Evolutionary conservation across 1,139 yeast genomes (phyloP), one percentile per base, ranked within the genome.

Genomic region (Saccharomyces pastorianus): DNA sequence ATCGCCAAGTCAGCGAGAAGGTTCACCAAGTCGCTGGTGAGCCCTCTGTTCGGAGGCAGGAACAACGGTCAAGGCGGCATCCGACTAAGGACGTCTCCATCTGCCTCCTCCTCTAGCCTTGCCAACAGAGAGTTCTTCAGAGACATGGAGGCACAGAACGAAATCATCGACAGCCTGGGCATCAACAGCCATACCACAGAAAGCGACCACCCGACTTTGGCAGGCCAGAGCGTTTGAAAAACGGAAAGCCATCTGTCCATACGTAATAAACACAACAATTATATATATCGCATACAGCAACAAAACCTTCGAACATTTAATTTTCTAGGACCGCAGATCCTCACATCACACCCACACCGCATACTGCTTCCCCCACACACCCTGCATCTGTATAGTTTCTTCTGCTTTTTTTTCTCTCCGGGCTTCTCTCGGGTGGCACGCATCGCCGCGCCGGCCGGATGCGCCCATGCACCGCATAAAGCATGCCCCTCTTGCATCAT

Each of bases 71-170:
- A 13, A 44, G 53, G n/a, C 46, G 50, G 44, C 17, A 48, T 50
- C 34, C 7, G 56, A 38, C 28, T 54, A n/a, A 44, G 49, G 11
- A 47, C 51, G 13, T 47, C 55, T 7, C 25, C 51, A 14, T 50
- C 38, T 23, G 53, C 44, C n/a, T 38, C 44, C 6, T 38, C 44
- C 11, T 38, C 44, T 4, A 38, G 44, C 13, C 44, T 38, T 6
- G 44, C 3, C 44, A 38, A 38, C 6, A 38, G 44, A 38, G 44
- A 38, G 44, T 61, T 65, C 47, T 52, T 59, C 14, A 54, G 68
- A 42, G 70, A 67, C 53, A 65, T 68, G 63, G 70, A 66, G 48
- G 61, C 60, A 13, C 71, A 68, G 48, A 68, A 68, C 58, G 61
- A 62, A 41, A 58, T 67, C 6, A 54, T 68, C 9, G 71, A 68